Evolutionary conservation across 768 basidiomycete genomes (phyloP).

Genomic region (Neoboletus brunneissimus): DNA sequence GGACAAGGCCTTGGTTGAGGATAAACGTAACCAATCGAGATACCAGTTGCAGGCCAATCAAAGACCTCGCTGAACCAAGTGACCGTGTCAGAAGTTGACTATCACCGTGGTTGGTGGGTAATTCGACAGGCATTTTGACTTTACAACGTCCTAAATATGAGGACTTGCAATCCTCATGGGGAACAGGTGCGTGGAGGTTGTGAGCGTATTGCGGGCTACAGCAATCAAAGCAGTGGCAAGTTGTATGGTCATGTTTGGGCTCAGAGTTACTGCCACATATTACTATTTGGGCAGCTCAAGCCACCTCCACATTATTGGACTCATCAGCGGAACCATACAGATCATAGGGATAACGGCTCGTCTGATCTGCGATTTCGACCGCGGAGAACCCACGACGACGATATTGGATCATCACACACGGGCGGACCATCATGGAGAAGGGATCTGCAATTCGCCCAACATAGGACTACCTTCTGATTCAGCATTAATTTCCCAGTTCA

Average conservation of each 20-base stretch:
- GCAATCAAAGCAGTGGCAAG: background rate
- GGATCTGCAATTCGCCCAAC: background rate
- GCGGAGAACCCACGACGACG: constrained; percentile 1
- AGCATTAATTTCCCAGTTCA: background rate
- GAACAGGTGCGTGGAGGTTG: background rate
- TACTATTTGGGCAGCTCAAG: background rate
- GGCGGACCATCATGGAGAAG: background rate
- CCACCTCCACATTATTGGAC: background rate
- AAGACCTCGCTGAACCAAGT: constrained; percentile 50
- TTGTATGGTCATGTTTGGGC: constrained; percentile 16
- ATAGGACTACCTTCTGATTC: background rate
- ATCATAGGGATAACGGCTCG: background rate
- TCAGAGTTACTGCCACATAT: background rate
- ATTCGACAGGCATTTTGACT: constrained; percentile 10
- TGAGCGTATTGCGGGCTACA: background rate
- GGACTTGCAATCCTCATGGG: constrained; percentile 4
- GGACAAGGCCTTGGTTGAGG: constrained; percentile 84
- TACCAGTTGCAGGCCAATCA: constrained; percentile 83
- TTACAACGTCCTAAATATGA: constrained; percentile 1
- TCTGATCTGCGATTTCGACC: background rate
- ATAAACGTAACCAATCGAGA: constrained; percentile 84
- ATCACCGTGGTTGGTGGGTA: background rate
- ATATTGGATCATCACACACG: background rate
- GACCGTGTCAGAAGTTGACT: constrained; percentile 26
- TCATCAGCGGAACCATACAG: background rate